A percentile compares a stretch with the other conserved stretches of the same genome.
These are phyloP conservation scores for Trichaptum fuscoviolaceum DNA, from an alignment of 768 basidiomycete species.

Conservation along the genomic window DNA sequence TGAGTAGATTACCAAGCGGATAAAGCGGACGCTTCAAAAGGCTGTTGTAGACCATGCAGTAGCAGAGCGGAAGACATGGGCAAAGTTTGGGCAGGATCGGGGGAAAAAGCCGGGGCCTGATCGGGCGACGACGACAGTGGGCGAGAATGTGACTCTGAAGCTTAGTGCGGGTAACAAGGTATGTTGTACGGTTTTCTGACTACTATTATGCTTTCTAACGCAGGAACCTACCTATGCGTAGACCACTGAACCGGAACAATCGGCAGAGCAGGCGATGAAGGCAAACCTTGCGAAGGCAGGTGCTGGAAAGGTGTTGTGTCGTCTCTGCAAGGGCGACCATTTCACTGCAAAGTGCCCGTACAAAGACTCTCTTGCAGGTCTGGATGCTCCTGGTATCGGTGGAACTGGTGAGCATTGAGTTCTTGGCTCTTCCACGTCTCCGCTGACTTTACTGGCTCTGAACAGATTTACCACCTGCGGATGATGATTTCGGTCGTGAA, in stretches of 20 bases:
- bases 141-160: slow-evolving; percentile 62
- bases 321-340: slow-evolving; percentile 94
- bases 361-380: slow-evolving; percentile 84
- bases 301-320: slow-evolving; percentile 84
- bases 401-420: not conserved
- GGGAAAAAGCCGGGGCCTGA: slow-evolving; percentile 87
- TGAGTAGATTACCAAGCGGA: slow-evolving; percentile 74
- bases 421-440: not conserved
- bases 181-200: slow-evolving; percentile 30
- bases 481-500: slow-evolving; percentile 30
- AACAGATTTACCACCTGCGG: slow-evolving; percentile 34
- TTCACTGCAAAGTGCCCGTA: slow-evolving; percentile 99
- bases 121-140: slow-evolving; percentile 90
- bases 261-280: slow-evolving; percentile 63
- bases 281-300: slow-evolving; percentile 64
- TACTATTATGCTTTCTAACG: not conserved
- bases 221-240: slow-evolving; percentile 20
- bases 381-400: slow-evolving; percentile 51
- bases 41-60: slow-evolving; percentile 91
- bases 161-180: slow-evolving; percentile 52
- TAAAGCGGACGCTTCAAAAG: slow-evolving; percentile 82
- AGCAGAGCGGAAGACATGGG: slow-evolving; percentile 89
- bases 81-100: slow-evolving; percentile 90
- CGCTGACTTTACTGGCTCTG: not conserved
- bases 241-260: slow-evolving; percentile 62